Conservation (phyloP, 2,329 filamentous ascomycete genomes). For the Colletotrichum liriopes region DNA sequence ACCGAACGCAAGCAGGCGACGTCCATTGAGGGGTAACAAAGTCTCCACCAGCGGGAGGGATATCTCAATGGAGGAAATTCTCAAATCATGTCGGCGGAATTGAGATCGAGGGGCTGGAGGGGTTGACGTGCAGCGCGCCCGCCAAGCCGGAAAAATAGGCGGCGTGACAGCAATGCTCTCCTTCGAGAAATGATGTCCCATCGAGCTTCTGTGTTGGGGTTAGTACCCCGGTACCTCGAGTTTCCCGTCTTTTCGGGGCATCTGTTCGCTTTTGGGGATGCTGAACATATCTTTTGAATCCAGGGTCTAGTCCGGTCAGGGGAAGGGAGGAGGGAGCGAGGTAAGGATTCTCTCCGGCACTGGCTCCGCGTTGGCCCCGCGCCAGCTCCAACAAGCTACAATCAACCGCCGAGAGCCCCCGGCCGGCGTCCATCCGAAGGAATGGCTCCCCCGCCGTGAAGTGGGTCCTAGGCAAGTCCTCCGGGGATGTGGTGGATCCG, state of each 20-base stretch:
- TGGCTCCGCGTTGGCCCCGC: not conserved
- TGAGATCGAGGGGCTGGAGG: not conserved
- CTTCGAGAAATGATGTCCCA: constrained; percentile 10
- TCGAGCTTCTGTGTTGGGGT: not conserved
- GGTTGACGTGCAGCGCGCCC: not conserved
- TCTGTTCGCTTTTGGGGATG: not conserved
- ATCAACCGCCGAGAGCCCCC: not conserved
- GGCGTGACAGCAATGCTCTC: not conserved
- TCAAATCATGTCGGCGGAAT: not conserved
- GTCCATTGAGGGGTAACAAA: constrained; percentile 3
- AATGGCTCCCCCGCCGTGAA: not conserved
- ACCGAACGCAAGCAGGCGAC: not conserved
- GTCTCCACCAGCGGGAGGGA: not conserved
- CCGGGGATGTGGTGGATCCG: not conserved
- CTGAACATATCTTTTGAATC: too few relatives aligned
- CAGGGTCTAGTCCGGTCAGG: not conserved
- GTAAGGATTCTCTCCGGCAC: not conserved
- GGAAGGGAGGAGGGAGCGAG: too few relatives aligned
- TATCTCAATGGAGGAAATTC: constrained; percentile 30
- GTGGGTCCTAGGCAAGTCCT: not conserved
- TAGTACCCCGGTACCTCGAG: not conserved
- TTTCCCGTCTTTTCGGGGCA: not conserved
- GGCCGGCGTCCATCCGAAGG: not conserved
- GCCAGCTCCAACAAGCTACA: not conserved
- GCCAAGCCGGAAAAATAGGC: constrained; percentile 34